These are phyloP conservation scores for Didymellaceae sp. DNA, from an alignment of 2,329 filamentous ascomycete species.

Conservation along the genomic window DNA sequence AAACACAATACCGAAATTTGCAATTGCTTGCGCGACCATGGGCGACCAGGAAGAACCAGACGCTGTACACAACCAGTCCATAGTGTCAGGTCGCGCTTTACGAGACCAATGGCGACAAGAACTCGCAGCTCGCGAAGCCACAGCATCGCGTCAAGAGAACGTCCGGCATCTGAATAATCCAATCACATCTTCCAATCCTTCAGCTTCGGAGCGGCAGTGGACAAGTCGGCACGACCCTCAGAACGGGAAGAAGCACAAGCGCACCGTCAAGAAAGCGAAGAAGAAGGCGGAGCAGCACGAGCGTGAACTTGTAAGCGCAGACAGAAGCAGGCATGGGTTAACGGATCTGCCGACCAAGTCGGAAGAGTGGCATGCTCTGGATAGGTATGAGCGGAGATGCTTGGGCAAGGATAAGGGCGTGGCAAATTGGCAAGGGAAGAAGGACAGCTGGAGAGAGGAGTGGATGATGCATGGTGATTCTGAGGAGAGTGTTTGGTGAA, in stretches of 20 bases:
- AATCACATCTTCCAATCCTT: background rate
- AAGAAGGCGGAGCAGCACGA: background rate
- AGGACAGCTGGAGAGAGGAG: background rate
- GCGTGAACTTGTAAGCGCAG: background rate
- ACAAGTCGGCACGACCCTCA: background rate
- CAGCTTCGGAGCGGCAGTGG: background rate
- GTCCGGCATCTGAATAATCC: background rate
- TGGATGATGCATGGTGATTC: background rate
- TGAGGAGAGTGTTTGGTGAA: background rate
- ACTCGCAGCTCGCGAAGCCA: background rate
- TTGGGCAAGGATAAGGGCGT: background rate
- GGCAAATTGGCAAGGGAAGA: background rate
- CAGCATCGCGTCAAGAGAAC: background rate
- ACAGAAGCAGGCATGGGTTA: background rate
- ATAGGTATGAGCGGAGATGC: background rate
- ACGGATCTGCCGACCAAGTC: background rate
- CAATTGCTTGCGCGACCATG: too few relatives aligned
- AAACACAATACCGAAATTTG: too few relatives aligned
- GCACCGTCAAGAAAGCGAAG: background rate
- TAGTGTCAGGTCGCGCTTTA: too few relatives aligned
- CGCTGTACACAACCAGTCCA: too few relatives aligned
- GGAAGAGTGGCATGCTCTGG: background rate
- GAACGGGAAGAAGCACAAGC: background rate
- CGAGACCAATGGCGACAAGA: background rate
- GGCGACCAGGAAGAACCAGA: too few relatives aligned